These are phyloP conservation scores for Fusarium incarnatum DNA, from an alignment of 2,329 filamentous ascomycete species.

Conservation along the genomic window DNA sequence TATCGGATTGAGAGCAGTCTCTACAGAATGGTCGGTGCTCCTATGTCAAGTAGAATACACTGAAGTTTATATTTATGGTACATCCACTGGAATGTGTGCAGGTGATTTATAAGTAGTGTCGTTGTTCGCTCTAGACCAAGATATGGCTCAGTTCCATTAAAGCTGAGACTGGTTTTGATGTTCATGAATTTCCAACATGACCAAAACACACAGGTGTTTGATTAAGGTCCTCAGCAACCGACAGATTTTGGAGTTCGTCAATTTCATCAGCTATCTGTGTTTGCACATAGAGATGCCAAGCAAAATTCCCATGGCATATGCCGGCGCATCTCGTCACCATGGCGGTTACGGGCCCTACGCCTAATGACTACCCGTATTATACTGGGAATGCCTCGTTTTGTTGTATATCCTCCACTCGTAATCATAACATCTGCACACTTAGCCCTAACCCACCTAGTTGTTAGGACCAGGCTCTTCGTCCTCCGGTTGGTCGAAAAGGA, in stretches of 20 bases:
- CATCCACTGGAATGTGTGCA: background rate
- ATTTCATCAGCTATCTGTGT: slow-evolving; percentile 43
- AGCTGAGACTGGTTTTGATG: background rate
- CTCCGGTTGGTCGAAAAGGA: slow-evolving; percentile 96
- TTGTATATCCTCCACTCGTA: slow-evolving; percentile 42
- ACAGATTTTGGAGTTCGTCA: slow-evolving; percentile 37
- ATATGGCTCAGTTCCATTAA: background rate
- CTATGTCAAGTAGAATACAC: slow-evolving; percentile 6
- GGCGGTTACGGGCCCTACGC: slow-evolving; percentile 37
- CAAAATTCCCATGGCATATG: slow-evolving; percentile 30
- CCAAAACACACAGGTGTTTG: background rate
- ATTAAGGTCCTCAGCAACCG: background rate
- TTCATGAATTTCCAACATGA: background rate
- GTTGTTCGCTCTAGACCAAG: background rate
- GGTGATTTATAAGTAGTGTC: background rate
- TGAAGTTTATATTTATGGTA: background rate
- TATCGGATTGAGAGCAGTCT: slow-evolving; percentile 29
- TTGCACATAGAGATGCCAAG: slow-evolving; percentile 32
- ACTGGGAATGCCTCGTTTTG: slow-evolving; percentile 40
- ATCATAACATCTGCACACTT: slow-evolving; percentile 47
- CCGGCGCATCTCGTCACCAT: slow-evolving; percentile 33
- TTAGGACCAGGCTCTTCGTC: slow-evolving; percentile 73
- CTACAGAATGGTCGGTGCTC: slow-evolving; percentile 28
- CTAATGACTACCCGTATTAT: slow-evolving; percentile 42
- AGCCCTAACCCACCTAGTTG: slow-evolving; percentile 46